Conservation (phyloP, 331 rosid species). For the Telfairia occidentalis region DNA sequence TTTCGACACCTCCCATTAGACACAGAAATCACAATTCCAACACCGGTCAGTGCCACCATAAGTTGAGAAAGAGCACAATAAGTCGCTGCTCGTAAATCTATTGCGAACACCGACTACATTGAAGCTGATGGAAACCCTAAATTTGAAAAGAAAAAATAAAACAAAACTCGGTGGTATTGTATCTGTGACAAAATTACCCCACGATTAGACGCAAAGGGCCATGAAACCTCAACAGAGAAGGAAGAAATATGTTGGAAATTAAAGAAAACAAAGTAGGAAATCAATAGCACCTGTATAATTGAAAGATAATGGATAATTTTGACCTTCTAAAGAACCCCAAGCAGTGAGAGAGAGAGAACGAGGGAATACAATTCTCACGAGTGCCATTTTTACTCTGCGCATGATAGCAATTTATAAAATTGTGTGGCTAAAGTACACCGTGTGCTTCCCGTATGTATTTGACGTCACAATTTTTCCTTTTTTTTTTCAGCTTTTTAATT, state of each 20-base stretch:
- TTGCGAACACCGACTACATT: background rate
- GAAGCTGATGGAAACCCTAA: conserved; percentile 46
- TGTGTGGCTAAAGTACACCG: background rate
- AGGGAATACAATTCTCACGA: conserved; percentile 14
- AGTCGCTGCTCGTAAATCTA: conserved; percentile 12
- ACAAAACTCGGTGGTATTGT: background rate
- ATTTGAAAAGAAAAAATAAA: conserved; percentile 15
- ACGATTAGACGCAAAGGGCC: background rate
- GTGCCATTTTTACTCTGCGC: conserved; percentile 13
- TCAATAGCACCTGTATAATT: conserved; percentile 35
- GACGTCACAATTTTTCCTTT: background rate
- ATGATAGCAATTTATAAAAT: background rate
- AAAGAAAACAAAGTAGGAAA: conserved; percentile 23
- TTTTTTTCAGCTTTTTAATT: no score
- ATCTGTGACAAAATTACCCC: background rate
- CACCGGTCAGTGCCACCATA: background rate
- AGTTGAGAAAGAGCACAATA: background rate
- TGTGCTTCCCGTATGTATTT: no score
- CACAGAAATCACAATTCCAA: conserved; percentile 16
- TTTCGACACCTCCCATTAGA: conserved; percentile 71
- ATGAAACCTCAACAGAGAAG: background rate
- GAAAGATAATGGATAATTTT: conserved; percentile 27
- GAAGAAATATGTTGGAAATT: conserved; percentile 21
- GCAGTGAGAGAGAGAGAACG: conserved; percentile 9
- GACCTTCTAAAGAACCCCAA: conserved; percentile 31